Percentiles rank a stretch among this genome's conserved stretches.
Evolutionary conservation across 495 filamentous ascomycete genomes (phyloP).

Genomic region (Daldinia loculata): DNA sequence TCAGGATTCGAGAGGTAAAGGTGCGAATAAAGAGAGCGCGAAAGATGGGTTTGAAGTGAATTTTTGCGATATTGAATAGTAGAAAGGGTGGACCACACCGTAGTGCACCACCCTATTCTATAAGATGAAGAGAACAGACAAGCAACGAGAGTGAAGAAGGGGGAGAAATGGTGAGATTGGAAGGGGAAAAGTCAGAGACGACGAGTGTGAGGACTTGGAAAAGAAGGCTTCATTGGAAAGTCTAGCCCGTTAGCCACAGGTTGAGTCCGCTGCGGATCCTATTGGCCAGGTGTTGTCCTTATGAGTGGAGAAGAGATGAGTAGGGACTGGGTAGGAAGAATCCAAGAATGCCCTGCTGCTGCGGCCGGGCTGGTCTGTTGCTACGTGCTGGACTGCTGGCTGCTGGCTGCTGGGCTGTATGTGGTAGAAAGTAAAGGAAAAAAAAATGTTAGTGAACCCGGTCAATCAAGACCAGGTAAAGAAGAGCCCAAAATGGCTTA

Average conservation of each 20-base stretch:
- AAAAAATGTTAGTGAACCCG: slow-evolving; percentile 28
- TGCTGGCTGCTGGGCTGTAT: background rate
- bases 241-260: slow-evolving; percentile 40
- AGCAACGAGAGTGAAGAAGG: slow-evolving; percentile 43
- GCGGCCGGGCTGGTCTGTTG: slow-evolving; percentile 4
- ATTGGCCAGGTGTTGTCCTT: slow-evolving; percentile 37
- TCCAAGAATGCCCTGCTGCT: slow-evolving; percentile 18
- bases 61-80: slow-evolving; percentile 8
- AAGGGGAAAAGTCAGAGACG: slow-evolving; percentile 42
- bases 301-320: slow-evolving; percentile 31
- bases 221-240: slow-evolving; percentile 44
- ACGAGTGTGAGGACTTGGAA: slow-evolving; percentile 42
- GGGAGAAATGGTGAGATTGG: slow-evolving; percentile 41
- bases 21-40: slow-evolving; percentile 28
- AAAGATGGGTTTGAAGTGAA: slow-evolving; percentile 1
- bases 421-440: slow-evolving; percentile 6
- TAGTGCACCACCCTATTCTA: slow-evolving; percentile 50
- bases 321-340: slow-evolving; percentile 29
- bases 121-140: slow-evolving; percentile 34
- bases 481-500: background rate
- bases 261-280: slow-evolving; percentile 26
- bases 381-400: background rate
- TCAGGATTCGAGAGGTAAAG: slow-evolving; percentile 20
- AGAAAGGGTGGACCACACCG: slow-evolving; percentile 39
- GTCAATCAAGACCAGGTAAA: background rate